Evolutionary conservation across 208 protist genomes (phyloP).

Genomic region (Naegleria lovaniensis): DNA sequence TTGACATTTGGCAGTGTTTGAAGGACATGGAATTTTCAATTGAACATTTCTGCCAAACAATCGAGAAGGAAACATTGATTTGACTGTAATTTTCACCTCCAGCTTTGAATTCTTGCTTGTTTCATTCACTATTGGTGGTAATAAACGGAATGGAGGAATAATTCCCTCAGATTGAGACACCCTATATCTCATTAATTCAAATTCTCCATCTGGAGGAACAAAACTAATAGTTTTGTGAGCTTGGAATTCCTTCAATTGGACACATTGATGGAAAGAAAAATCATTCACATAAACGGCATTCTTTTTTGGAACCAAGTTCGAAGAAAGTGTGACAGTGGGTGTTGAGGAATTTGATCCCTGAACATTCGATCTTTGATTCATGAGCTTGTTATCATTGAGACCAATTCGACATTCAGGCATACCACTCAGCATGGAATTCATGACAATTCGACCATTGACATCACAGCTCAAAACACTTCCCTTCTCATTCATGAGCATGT

Average conservation of each 20-base stretch:
- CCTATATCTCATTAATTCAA: constrained; percentile 72
- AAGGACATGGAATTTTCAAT: no score
- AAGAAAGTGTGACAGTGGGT: no score
- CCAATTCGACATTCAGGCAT: constrained; percentile 71
- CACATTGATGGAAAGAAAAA: constrained; percentile 72
- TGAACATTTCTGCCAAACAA: no score
- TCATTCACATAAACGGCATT: constrained; percentile 58
- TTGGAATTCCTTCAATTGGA: constrained; percentile 57
- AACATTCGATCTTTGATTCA: no score
- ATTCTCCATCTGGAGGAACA: constrained; percentile 75
- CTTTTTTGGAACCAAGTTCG: constrained; percentile 28
- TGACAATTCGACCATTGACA: constrained; percentile 37
- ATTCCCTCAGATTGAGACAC: not conserved
- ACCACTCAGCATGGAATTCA: constrained; percentile 70
- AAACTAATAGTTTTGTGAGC: constrained; percentile 64
- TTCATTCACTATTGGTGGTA: no score
- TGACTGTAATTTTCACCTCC: no score
- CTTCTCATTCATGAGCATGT: constrained; percentile 60
- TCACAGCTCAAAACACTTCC: not conserved
- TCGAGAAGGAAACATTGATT: no score
- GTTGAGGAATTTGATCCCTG: no score
- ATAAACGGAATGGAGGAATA: no score
- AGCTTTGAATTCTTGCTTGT: no score
- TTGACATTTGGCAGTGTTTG: no score
- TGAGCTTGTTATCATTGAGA: constrained; percentile 46